Evolutionary conservation across 1,284 basidiomycete genomes (phyloP).

Genomic region (Anthracocystis panici-leucophaei): DNA sequence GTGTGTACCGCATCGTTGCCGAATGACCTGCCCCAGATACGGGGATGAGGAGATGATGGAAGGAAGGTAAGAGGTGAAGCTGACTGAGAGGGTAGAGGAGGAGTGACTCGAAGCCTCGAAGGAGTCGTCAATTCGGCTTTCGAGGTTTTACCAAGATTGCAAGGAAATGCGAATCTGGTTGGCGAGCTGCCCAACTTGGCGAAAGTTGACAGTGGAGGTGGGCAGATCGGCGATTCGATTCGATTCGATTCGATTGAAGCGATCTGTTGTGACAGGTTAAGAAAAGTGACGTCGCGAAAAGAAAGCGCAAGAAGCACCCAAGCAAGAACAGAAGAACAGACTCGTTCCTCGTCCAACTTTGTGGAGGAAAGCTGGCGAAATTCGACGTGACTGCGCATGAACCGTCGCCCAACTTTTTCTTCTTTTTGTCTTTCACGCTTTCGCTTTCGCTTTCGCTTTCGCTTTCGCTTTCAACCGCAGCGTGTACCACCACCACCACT

Average conservation of each 20-base stretch:
- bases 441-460: too few species aligned
- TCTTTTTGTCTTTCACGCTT: not conserved
- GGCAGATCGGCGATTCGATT: not conserved
- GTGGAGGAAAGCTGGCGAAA: not conserved
- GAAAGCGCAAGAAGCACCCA: not conserved
- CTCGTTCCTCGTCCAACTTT: not conserved
- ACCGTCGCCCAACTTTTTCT: not conserved
- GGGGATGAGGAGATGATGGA: not conserved
- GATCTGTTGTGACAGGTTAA: slow-evolving; percentile 3
- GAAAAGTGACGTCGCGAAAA: slow-evolving; percentile 7
- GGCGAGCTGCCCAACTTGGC: slow-evolving; percentile 9
- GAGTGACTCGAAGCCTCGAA: slow-evolving; percentile 7
- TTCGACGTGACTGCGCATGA: not conserved
- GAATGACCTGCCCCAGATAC: not conserved
- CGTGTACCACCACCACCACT: not conserved
- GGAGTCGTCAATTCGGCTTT: not conserved
- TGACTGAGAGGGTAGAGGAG: not conserved
- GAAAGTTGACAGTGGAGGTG: not conserved
- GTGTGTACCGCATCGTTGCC: not conserved
- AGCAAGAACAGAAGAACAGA: too few species aligned
- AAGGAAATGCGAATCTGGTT: too few species aligned
- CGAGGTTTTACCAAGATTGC: not conserved
- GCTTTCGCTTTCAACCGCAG: not conserved
- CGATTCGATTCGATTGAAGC: not conserved
- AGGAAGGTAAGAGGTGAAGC: not conserved